These are phyloP conservation scores for Epichloe festucae DNA, from an alignment of 2,329 filamentous ascomycete genomes.

Conservation along the genomic window DNA sequence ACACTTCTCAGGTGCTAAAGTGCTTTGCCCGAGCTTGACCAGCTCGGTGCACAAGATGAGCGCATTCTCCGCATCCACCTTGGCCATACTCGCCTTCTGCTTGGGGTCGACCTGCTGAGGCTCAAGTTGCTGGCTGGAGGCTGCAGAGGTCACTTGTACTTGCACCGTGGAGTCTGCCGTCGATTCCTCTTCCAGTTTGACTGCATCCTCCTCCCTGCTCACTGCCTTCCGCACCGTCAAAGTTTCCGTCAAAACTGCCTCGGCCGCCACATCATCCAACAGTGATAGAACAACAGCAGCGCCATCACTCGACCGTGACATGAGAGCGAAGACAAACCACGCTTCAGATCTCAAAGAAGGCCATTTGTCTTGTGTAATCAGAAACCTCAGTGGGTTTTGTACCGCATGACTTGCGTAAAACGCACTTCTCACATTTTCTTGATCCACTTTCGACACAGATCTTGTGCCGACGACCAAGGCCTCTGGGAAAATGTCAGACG, in stretches of 20 bases:
- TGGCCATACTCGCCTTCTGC: slow-evolving; percentile 31
- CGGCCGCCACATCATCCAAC: slow-evolving; percentile 29
- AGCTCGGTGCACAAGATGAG: slow-evolving; percentile 46
- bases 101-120: slow-evolving; percentile 34
- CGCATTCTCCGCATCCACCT: slow-evolving; percentile 47
- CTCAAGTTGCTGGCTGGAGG: slow-evolving; percentile 25
- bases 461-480: slow-evolving; percentile 2
- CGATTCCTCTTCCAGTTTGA: slow-evolving; percentile 7
- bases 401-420: slow-evolving; percentile 37
- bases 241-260: slow-evolving; percentile 30
- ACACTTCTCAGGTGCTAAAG: slow-evolving; percentile 26
- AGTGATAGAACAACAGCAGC: slow-evolving; percentile 30
- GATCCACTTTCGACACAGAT: neutral
- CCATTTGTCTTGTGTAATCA: slow-evolving; percentile 46
- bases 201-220: slow-evolving; percentile 5
- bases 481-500: slow-evolving; percentile 18
- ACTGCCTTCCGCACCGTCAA: slow-evolving; percentile 29
- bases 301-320: slow-evolving; percentile 39
- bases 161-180: slow-evolving; percentile 13
- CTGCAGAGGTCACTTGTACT: neutral
- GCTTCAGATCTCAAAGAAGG: slow-evolving; percentile 45
- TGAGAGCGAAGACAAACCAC: slow-evolving; percentile 49
- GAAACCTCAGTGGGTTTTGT: slow-evolving; percentile 31
- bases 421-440: slow-evolving; percentile 11
- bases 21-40: slow-evolving; percentile 28